A percentile compares a stretch with the other conserved stretches of the same genome.
These are phyloP conservation scores for Rubus idaeus DNA, from an alignment of 306 rosid genomes.

Conservation along the genomic window DNA sequence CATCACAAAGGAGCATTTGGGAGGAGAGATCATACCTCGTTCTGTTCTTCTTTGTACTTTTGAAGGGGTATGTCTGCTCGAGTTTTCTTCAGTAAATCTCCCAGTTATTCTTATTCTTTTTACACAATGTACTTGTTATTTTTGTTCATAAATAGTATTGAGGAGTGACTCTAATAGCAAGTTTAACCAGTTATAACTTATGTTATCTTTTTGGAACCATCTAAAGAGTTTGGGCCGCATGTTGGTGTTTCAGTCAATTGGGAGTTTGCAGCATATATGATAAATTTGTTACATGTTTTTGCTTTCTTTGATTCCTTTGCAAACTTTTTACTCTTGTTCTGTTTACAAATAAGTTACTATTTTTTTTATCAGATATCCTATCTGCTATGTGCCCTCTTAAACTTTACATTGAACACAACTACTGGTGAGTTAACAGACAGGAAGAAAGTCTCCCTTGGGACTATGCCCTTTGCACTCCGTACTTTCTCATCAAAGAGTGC, in stretches of 20 bases:
- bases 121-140: slow-evolving; percentile 2
- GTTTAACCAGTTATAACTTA: not conserved
- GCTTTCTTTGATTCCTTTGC: not conserved
- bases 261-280: not conserved
- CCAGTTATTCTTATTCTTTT: not conserved
- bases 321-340: not conserved
- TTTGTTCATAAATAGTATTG: not conserved
- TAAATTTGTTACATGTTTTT: not conserved
- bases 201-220: not conserved
- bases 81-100: slow-evolving; percentile 11
- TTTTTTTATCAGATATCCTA: slow-evolving; percentile 68
- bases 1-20: slow-evolving; percentile 84
- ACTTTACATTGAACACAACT: slow-evolving; percentile 74
- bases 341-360: not conserved
- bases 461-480: slow-evolving; percentile 94
- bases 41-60: slow-evolving; percentile 97
- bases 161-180: not conserved
- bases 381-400: slow-evolving; percentile 89
- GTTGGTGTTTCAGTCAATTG: not conserved
- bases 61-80: slow-evolving; percentile 80
- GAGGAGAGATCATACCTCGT: slow-evolving; percentile 98
- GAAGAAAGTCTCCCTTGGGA: slow-evolving; percentile 97
- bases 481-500: slow-evolving; percentile 94
- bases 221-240: not conserved
- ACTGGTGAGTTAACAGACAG: slow-evolving; percentile 86